Evolutionary conservation across 164 flowering plant species (phyloP).

Genomic region (Pachysandra terminalis): DNA sequence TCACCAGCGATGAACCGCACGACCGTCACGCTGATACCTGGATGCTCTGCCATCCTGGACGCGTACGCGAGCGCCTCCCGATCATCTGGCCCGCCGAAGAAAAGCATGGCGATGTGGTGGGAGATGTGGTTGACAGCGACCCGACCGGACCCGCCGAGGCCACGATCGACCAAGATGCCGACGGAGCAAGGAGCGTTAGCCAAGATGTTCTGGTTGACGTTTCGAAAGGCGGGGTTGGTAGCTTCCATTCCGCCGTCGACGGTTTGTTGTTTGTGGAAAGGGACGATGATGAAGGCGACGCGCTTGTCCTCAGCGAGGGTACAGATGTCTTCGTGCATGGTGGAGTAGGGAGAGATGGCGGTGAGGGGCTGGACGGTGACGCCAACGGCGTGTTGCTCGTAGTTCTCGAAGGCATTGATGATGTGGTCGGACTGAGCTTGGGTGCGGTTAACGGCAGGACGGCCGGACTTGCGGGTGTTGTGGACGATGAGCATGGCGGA

Average conservation of each 20-base stretch:
- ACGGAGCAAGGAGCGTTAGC: constrained; percentile 35
- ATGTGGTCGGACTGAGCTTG: constrained; percentile 31
- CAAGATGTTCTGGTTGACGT: constrained; percentile 32
- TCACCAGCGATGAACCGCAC: constrained; percentile 22
- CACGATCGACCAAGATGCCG: constrained; percentile 33
- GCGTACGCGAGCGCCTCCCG: constrained; percentile 34
- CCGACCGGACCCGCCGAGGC: constrained; percentile 20
- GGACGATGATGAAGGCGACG: constrained; percentile 28
- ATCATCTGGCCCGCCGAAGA: constrained; percentile 38
- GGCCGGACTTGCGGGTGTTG: constrained; percentile 16
- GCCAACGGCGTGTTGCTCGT: constrained; percentile 14
- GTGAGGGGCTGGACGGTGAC: constrained; percentile 27
- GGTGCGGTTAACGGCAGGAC: constrained; percentile 11
- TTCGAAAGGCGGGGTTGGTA: constrained; percentile 17
- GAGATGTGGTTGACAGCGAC: constrained; percentile 7
- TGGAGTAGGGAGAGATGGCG: constrained; percentile 27
- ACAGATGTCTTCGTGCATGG: constrained; percentile 42
- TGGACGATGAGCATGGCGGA: constrained; percentile 37
- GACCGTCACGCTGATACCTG: constrained; percentile 18
- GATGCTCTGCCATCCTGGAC: constrained; percentile 22
- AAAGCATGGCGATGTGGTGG: constrained; percentile 24
- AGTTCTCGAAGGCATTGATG: constrained; percentile 27
- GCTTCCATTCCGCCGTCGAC: constrained; percentile 31
- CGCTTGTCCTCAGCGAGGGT: constrained; percentile 32
- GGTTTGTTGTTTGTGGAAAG: constrained; percentile 35